Percentiles rank a stretch among this genome's conserved stretches.
Evolutionary conservation across 2,329 filamentous ascomycete genomes (phyloP).

Genomic region (Dichotomopilus funicola): DNA sequence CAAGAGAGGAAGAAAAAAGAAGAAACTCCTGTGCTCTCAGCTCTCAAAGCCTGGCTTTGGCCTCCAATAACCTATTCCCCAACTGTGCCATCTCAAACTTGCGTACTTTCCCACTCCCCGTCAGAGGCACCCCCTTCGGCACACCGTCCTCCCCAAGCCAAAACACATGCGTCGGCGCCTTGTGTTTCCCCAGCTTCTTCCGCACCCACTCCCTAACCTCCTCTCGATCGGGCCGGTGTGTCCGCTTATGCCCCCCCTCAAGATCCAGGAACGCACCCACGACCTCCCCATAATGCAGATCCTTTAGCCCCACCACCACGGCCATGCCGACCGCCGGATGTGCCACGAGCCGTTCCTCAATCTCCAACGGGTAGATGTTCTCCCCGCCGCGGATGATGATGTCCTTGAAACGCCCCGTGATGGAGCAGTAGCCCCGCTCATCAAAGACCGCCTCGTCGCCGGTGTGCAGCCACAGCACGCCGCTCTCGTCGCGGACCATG

Average conservation of each 20-base stretch:
- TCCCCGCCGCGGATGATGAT: slow-evolving; percentile 73
- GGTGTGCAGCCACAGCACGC: slow-evolving; percentile 57
- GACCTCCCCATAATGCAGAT: slow-evolving; percentile 67
- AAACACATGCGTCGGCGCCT: slow-evolving; percentile 67
- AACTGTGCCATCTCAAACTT: slow-evolving; percentile 58
- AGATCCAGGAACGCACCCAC: slow-evolving; percentile 57
- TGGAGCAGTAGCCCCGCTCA: slow-evolving; percentile 61
- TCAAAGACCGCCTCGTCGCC: slow-evolving; percentile 66
- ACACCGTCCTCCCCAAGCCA: slow-evolving; percentile 62
- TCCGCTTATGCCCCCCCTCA: slow-evolving; percentile 27
- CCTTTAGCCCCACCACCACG: slow-evolving; percentile 62
- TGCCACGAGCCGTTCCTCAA: slow-evolving; percentile 63
- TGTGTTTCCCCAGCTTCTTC: slow-evolving; percentile 56
- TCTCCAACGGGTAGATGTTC: slow-evolving; percentile 68
- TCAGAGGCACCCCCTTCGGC: slow-evolving; percentile 52
- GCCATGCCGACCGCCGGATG: slow-evolving; percentile 58
- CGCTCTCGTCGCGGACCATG: slow-evolving; percentile 47
- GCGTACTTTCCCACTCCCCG: slow-evolving; percentile 65
- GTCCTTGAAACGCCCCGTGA: slow-evolving; percentile 72
- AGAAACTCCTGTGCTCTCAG: too few relatives aligned
- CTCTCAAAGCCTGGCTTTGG: slow-evolving; percentile 38
- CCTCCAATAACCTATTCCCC: slow-evolving; percentile 48
- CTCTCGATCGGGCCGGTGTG: slow-evolving; percentile 38
- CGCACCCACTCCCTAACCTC: slow-evolving; percentile 59
- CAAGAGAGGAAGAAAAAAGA: too few relatives aligned